phyloP scores from a whole-genome alignment of 225 moss, liverwort and hornwort species.

The Physcomitrellopsis africana region DNA sequence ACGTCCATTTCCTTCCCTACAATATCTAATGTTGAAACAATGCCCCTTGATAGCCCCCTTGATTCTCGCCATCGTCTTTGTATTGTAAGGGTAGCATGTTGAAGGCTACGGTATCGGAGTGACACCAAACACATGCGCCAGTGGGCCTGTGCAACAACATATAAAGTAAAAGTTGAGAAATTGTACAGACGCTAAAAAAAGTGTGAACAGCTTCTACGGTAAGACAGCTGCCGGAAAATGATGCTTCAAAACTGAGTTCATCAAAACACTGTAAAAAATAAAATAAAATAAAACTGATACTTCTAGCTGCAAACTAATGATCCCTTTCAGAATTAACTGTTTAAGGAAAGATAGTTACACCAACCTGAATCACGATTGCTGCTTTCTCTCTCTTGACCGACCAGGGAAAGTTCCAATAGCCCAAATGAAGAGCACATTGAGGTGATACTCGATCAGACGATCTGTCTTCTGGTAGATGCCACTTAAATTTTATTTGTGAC shows the following conservation, averaged over 20 bases:
- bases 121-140: slow-evolving; percentile 49
- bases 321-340: too few species aligned
- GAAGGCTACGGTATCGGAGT: slow-evolving; percentile 33
- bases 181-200: neutral
- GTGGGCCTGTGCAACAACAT: slow-evolving; percentile 37
- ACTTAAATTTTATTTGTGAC: slow-evolving; percentile 34
- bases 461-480: slow-evolving; percentile 27
- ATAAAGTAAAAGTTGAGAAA: slow-evolving; percentile 13
- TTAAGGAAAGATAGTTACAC: neutral
- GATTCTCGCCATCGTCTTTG: slow-evolving; percentile 45
- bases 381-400: slow-evolving; percentile 38
- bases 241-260: neutral
- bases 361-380: slow-evolving; percentile 43
- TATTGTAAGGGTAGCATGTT: slow-evolving; percentile 22
- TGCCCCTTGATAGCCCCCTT: neutral
- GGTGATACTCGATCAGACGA: slow-evolving; percentile 27
- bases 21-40: slow-evolving; percentile 7
- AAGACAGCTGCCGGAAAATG: neutral
- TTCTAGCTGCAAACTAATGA: too few species aligned
- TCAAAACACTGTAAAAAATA: too few species aligned
- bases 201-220: neutral
- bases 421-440: slow-evolving; percentile 31
- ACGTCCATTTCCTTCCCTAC: neutral
- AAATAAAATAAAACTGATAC: too few species aligned
- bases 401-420: slow-evolving; percentile 29